A percentile compares a stretch with the other conserved stretches of the same genome.
phyloP scores from a whole-genome alignment of 768 basidiomycete species.

The Podaxis sp. region DNA sequence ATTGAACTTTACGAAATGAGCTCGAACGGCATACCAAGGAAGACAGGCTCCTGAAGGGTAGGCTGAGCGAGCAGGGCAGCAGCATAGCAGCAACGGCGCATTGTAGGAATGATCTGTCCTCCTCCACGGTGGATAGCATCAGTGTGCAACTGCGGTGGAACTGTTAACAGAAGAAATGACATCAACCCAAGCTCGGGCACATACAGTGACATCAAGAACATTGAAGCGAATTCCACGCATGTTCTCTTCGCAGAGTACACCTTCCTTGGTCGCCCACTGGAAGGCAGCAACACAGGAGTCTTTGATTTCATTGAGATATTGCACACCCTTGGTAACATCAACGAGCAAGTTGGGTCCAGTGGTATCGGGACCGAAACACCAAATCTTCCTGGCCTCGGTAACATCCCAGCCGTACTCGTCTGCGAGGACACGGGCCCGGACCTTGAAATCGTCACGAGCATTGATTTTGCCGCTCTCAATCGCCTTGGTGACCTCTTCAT shows the following conservation, averaged over 20 bases:
- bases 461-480: conserved; percentile 86
- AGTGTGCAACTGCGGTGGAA: conserved; percentile 72
- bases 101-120: conserved; percentile 97
- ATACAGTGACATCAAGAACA: conserved; percentile 90
- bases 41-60: conserved; percentile 93
- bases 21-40: conserved; percentile 62
- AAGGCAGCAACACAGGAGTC: conserved; percentile 98
- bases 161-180: conserved; percentile 7
- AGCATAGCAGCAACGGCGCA: conserved; percentile 95
- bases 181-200: conserved; percentile 24
- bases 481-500: conserved; percentile 91
- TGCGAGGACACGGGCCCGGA: conserved; percentile 91
- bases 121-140: conserved; percentile 99
- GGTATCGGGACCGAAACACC: conserved; percentile 99
- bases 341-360: conserved; percentile 96
- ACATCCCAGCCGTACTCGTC: conserved; percentile 99
- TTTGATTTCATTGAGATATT: conserved; percentile 99
- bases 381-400: conserved; percentile 98
- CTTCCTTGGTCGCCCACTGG: conserved; percentile 99
- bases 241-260: conserved; percentile 94
- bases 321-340: conserved; percentile 98
- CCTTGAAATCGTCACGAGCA: conserved; percentile 97
- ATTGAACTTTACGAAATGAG: not conserved
- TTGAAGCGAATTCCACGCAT: conserved; percentile 99
- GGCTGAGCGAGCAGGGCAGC: conserved; percentile 91